Percentiles rank a stretch among this genome's conserved stretches.
These are phyloP conservation scores for Raphanus hybrid DNA, from an alignment of 441 rosid species.

Conservation along the genomic window DNA sequence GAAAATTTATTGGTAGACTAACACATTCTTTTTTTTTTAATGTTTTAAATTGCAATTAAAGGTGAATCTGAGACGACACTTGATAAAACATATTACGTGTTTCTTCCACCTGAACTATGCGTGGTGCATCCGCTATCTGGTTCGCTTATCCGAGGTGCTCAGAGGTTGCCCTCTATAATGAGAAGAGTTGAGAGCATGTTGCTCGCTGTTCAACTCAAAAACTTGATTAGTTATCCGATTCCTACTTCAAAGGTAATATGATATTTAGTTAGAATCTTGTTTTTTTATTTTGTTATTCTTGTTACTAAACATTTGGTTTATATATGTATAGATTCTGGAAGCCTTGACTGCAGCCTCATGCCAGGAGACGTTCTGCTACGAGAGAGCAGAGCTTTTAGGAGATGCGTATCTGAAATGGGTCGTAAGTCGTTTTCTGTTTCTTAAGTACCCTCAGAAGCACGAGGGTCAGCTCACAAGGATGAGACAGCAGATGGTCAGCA, in stretches of 20 bases:
- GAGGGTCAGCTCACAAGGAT: constrained; percentile 99
- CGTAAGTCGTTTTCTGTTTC: constrained; percentile 93
- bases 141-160: constrained; percentile 96
- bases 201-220: constrained; percentile 90
- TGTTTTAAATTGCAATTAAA: constrained; percentile 38
- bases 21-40: neutral
- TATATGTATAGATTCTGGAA: constrained; percentile 78
- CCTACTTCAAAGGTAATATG: constrained; percentile 80
- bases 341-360: constrained; percentile 99
- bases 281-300: neutral
- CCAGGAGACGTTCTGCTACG: constrained; percentile 99
- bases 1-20: constrained; percentile 4
- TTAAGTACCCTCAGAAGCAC: constrained; percentile 97
- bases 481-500: constrained; percentile 99
- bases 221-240: constrained; percentile 67
- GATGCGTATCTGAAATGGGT: constrained; percentile 99
- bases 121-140: constrained; percentile 97
- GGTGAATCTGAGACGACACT: constrained; percentile 82
- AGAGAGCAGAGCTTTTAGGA: constrained; percentile 99
- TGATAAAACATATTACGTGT: constrained; percentile 93
- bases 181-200: constrained; percentile 99
- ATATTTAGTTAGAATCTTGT: constrained; percentile 2
- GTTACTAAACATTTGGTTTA: neutral
- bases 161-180: constrained; percentile 97
- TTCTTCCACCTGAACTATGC: constrained; percentile 97